These are phyloP conservation scores for Immersiella caudata DNA, from an alignment of 495 filamentous ascomycete genomes.

Conservation along the genomic window DNA sequence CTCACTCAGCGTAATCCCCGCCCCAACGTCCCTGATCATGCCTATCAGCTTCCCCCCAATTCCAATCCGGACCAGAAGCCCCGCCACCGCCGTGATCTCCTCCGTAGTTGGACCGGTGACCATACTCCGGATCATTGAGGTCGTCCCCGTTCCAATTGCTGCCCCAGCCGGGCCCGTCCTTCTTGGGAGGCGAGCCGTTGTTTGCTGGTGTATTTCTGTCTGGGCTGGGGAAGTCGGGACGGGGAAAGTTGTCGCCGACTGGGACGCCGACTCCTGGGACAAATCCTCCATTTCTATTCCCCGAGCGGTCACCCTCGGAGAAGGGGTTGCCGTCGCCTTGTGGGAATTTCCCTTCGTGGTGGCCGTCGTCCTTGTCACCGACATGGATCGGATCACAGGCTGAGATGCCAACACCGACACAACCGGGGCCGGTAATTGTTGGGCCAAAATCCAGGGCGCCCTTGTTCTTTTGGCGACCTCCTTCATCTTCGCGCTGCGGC, in stretches of 20 bases:
- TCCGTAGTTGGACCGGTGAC: not conserved
- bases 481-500: not conserved
- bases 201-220: too few species aligned
- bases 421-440: constrained; percentile 20
- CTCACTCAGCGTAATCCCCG: too few species aligned
- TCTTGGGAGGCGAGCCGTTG: too few species aligned
- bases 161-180: not conserved
- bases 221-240: too few species aligned
- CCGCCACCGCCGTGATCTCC: not conserved
- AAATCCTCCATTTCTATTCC: too few species aligned
- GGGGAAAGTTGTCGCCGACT: too few species aligned
- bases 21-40: too few species aligned
- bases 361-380: not conserved
- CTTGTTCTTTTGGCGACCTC: not conserved
- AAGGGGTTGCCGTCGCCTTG: too few species aligned
- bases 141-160: not conserved
- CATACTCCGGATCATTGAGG: not conserved
- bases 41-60: not conserved
- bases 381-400: constrained; percentile 36
- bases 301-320: too few species aligned
- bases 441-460: constrained; percentile 16
- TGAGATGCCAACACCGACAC: constrained; percentile 32
- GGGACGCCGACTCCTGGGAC: too few species aligned
- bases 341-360: too few species aligned
- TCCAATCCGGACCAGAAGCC: not conserved